Percentiles rank a stretch among this genome's conserved stretches.
These are phyloP conservation scores for Platanus orientalis DNA, from an alignment of 164 flowering plant genomes.

Conservation along the genomic window DNA sequence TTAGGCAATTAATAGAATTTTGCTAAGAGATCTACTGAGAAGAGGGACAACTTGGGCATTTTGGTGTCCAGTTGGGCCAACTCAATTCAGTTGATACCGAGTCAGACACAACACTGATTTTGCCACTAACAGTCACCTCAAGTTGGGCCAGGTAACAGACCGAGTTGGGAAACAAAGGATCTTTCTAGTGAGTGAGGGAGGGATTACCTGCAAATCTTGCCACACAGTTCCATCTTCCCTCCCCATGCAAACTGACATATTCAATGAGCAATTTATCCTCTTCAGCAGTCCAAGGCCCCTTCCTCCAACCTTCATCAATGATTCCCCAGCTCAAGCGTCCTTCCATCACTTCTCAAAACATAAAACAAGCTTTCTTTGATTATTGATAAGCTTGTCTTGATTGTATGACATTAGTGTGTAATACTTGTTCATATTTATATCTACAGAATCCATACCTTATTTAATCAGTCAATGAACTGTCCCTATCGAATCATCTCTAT, in stretches of 20 bases:
- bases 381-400: constrained; percentile 15
- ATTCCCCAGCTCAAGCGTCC: constrained; percentile 51
- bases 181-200: neutral
- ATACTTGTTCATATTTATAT: constrained; percentile 29
- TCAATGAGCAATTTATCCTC: constrained; percentile 79
- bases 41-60: neutral
- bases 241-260: constrained; percentile 77
- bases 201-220: constrained; percentile 63
- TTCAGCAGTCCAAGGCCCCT: constrained; percentile 96
- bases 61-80: neutral
- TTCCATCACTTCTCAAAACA: constrained; percentile 37
- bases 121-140: too few species aligned
- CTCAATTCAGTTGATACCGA: neutral
- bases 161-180: too few species aligned
- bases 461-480: constrained; percentile 20
- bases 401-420: constrained; percentile 30
- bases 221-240: constrained; percentile 91
- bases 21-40: neutral
- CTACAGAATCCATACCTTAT: constrained; percentile 1
- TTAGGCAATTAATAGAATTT: neutral
- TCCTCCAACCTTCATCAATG: constrained; percentile 65
- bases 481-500: constrained; percentile 42
- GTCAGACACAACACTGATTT: too few species aligned
- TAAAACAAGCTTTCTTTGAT: constrained; percentile 10
- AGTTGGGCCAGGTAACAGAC: too few species aligned